Evolutionary conservation across 2,329 filamentous ascomycete genomes (phyloP), one percentile per base, ranked within the genome.

Genomic region (Sporothrix euskadiensis): DNA sequence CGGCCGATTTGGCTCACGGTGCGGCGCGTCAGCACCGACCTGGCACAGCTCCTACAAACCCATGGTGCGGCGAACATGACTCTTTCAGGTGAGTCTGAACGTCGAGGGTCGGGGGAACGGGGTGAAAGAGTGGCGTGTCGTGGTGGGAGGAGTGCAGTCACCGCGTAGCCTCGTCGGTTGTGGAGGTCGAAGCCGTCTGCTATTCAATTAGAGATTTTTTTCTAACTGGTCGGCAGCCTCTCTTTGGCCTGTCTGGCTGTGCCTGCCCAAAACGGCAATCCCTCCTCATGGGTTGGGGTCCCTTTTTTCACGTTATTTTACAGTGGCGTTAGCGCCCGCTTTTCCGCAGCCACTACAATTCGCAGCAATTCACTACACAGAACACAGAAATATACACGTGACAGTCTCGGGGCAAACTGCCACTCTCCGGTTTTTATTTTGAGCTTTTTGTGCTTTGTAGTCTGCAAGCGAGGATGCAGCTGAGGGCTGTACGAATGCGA

Each of bases 41-140:
- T 82, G 76, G 84, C 79, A 79, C 86, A 88, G 80, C 82, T 82
- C 78, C 84, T 84, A 80, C 85, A 88, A 76, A 87, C 82, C 86
- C 85, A 88, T 83, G 84, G 83, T 79, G 83, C 81, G 77, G 79
- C 77, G 73, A 81, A 79, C 82, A 83, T 83, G 73, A 66, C 80
- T 71, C 74, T 32, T 57, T 52, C 54, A 69, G 73, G 68, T 22
- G 16, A 54, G 3, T 7, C 12, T 44, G 44, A 59, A 59, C 47
- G 54, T 71, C 54, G 16, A 41, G n/a, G 3, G 14, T 49, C 44
- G 44, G 12, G 14, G 44, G 14, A 49, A 35, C 54, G 41, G 54
- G 19, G 22, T 47, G 22, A 5, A n/a, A 16, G 41, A 41, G 16
- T 16, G 61, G n/a, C 14, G 16, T 66, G 12, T 39, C 44, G 16